These are phyloP conservation scores for Oryza brachyantha DNA, from an alignment of 176 grass and related monocot species.

Conservation along the genomic window DNA sequence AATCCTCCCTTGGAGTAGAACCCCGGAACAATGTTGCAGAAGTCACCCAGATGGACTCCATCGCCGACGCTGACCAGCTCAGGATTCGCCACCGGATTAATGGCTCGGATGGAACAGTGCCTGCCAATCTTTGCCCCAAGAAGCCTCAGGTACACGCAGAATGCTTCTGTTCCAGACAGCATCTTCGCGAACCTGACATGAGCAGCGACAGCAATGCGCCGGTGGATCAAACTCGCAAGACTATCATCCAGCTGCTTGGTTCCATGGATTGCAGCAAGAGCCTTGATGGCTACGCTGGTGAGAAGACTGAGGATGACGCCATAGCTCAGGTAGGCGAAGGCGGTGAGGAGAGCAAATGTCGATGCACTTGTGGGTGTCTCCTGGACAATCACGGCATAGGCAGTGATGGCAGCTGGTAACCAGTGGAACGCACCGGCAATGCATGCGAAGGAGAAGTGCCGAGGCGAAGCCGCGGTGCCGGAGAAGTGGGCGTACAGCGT, in stretches of 20 bases:
- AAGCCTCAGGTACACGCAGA: constrained; percentile 67
- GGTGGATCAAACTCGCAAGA: constrained; percentile 38
- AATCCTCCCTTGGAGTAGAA: constrained; percentile 52
- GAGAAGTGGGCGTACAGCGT: constrained; percentile 43
- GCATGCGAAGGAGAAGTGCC: constrained; percentile 53
- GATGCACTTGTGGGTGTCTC: constrained; percentile 27
- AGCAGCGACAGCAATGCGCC: constrained; percentile 36
- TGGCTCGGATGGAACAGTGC: constrained; percentile 71
- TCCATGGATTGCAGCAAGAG: constrained; percentile 19
- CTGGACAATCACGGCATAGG: constrained; percentile 42
- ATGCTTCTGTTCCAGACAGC: constrained; percentile 66
- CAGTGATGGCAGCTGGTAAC: constrained; percentile 48
- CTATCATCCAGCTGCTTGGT: constrained; percentile 15
- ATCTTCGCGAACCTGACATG: constrained; percentile 75
- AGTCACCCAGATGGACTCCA: constrained; percentile 74
- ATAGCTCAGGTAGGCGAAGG: constrained; percentile 53
- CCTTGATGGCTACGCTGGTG: constrained; percentile 30
- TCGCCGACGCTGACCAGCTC: constrained; percentile 53
- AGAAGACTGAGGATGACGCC: constrained; percentile 52
- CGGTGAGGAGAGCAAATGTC: constrained; percentile 35
- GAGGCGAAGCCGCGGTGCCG: constrained; percentile 25
- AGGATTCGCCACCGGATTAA: constrained; percentile 50
- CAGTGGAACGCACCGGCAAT: constrained; percentile 69
- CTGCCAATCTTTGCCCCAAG: constrained; percentile 61
- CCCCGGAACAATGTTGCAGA: constrained; percentile 54